Evolutionary conservation across 75 land plant species (phyloP), one percentile per base, ranked within the genome.

Genomic region (Selaginella moellendorffii): DNA sequence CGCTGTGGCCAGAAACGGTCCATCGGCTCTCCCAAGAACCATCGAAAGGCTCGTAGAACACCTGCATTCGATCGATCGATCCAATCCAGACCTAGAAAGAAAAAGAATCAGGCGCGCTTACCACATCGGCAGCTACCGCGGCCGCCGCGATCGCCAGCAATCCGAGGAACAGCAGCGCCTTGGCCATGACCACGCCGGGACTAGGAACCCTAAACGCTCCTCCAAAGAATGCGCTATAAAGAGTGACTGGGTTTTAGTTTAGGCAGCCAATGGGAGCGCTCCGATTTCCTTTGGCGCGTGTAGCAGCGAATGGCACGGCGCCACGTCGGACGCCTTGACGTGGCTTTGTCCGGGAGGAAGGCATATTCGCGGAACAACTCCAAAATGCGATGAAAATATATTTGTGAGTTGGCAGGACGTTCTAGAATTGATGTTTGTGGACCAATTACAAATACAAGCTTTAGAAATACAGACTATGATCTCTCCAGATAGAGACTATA

Each of bases 41-140:
- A 26, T 71, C 74, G 29, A 71, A 71, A 2, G 67, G 51, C 31
- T 71, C 74, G 2, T 71, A 71, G 27, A 71, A 71, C 24, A 71
- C 74, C 74, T 71, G 70, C 69, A 24, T 24, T 22, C 29, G 0
- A 36, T 24, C 52, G 46, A 36, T 5, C 5, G 46, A 36, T 36
- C 10, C 10, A 5, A 36, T 36, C 10, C 10, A 36, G 5, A 5
- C 14, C 14, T 36, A 36, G 14, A 14, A 5, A 36, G 46, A 36
- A 36, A 36, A 36, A 36, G 46, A n/a, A n/a, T n/a, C n/a, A n/a
- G n/a, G n/a, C n/a, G n/a, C n/a, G n/a, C n/a, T 36, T 36, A 36
- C 46, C 46, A 36, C 10, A 36, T 36, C 46, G 14, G 46, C 46
- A 36, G 46, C 14, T 36, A 36, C 46, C 14, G 46, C 14, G 14